These are phyloP conservation scores for Solanum dulcamara DNA, from an alignment of 257 asterid genomes.

Conservation along the genomic window DNA sequence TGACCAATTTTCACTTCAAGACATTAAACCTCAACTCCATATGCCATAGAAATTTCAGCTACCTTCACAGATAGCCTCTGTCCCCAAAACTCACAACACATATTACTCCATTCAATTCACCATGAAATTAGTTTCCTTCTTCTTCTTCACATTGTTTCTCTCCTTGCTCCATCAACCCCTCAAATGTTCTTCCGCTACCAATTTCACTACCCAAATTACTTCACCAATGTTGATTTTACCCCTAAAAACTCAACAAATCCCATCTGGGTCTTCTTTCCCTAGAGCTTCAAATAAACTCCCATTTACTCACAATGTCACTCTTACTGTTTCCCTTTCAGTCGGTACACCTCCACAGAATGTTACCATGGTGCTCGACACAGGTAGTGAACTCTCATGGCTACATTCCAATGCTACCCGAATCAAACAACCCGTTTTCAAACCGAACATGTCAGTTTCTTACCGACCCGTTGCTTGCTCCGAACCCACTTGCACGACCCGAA, in stretches of 20 bases:
- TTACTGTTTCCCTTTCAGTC: conserved; percentile 64
- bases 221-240: conserved; percentile 30
- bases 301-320: conserved; percentile 85
- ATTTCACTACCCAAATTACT: background rate
- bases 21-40: background rate
- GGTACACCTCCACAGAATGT: conserved; percentile 89
- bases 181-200: background rate
- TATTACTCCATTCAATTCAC: background rate
- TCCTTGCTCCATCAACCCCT: background rate
- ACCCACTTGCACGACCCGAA: conserved; percentile 65
- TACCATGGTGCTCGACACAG: conserved; percentile 92
- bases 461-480: conserved; percentile 58
- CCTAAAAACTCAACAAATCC: conserved; percentile 40
- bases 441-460: conserved; percentile 42
- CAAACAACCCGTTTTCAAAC: conserved; percentile 40
- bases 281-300: conserved; percentile 40
- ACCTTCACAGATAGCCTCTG: background rate
- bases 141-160: background rate
- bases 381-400: conserved; percentile 92
- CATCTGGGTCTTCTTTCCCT: conserved; percentile 14
- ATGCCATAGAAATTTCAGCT: background rate
- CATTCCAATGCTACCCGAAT: conserved; percentile 49
- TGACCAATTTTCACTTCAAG: background rate
- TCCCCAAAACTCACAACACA: background rate
- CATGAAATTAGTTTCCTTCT: background rate